Base-by-base conservation (phyloP, 179 eudicot species). In the Nepenthes alata region DNA sequence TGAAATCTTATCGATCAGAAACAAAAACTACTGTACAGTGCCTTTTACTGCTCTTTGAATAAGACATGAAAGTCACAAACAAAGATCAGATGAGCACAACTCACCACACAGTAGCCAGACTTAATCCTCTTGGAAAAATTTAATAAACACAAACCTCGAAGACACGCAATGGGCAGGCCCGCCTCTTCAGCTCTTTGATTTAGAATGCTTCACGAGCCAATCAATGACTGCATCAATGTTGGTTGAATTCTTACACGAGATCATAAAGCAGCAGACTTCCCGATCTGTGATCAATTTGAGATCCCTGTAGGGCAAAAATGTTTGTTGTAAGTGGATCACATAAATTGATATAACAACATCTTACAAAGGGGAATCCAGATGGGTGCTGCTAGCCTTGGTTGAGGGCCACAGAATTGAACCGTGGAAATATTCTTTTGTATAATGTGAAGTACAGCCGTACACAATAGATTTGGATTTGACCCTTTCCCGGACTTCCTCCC, bases 261-360 rank as follows among this genome's bases (percentile, higher is more conserved):
- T 90, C 99, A 90, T 94, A 59, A 68, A 94, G 91, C 99, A 94
- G 83, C 99, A 90, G 14, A 94, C 99, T 68, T 94, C 99, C 72
- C 97, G 72, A 65, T 88, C 87, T 12, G 88, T 80, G 44, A 94
- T 90, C 11, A 87, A 78, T 70, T 80, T 82, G 37, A 94, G 77
- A 58, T 76, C 97, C 99, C 99, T 94, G 80, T 75, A 78, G 6
- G 53, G 7, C 11, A 48, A 48, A 10, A 34, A 55, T 34, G 59
- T 6, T 9, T 35, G 39, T 6, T 6, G 5, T 55, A 5, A 55
- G 7, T 3, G 4, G 6, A 53, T 53, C 3, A 1, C 35, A 2
- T 6, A 11, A 48, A 48, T 2, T 11, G 12, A 48, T 5, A 48
- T 11, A 5, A 10, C 52, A 11, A 48, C 1, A 15, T 11, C 34